Percentiles rank a stretch among this genome's conserved stretches.
Conservation (phyloP, 148 eudicot species). For the Rhododendron henanense region DNA sequence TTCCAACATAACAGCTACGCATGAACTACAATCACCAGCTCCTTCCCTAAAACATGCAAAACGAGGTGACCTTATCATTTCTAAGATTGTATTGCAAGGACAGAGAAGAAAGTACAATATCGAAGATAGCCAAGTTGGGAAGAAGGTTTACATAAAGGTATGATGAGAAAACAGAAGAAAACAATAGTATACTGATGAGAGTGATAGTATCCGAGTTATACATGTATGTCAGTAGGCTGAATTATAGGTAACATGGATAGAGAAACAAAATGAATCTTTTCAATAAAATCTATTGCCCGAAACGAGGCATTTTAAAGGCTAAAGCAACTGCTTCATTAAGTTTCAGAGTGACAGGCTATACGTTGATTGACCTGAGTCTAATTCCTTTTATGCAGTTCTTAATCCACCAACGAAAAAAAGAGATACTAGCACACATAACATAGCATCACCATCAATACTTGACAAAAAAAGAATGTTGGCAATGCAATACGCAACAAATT, state of each 20-base stretch:
- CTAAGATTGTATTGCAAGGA: not conserved
- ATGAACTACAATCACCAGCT: constrained; percentile 98
- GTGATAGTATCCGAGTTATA: not conserved
- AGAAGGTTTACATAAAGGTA: not conserved
- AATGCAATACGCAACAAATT: not conserved
- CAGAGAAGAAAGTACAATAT: not conserved
- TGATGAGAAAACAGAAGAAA: not conserved
- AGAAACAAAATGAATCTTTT: constrained; percentile 4
- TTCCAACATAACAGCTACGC: constrained; percentile 94
- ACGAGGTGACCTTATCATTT: not conserved
- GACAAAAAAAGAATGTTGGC: not conserved
- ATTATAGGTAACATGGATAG: not conserved
- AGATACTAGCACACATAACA: not conserved
- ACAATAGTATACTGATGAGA: not conserved
- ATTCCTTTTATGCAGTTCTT: not conserved
- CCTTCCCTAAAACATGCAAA: constrained; percentile 65
- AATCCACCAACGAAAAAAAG: not conserved
- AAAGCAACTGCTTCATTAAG: not conserved
- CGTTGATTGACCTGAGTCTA: not conserved
- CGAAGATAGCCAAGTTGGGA: not conserved
- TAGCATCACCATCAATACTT: not conserved
- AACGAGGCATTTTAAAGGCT: not conserved
- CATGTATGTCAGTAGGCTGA: not conserved
- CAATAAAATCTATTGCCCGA: not conserved
- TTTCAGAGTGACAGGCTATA: not conserved